Conservation (phyloP, 371 early-diverging fungal species). For the Lichtheimia ramosa region DNA sequence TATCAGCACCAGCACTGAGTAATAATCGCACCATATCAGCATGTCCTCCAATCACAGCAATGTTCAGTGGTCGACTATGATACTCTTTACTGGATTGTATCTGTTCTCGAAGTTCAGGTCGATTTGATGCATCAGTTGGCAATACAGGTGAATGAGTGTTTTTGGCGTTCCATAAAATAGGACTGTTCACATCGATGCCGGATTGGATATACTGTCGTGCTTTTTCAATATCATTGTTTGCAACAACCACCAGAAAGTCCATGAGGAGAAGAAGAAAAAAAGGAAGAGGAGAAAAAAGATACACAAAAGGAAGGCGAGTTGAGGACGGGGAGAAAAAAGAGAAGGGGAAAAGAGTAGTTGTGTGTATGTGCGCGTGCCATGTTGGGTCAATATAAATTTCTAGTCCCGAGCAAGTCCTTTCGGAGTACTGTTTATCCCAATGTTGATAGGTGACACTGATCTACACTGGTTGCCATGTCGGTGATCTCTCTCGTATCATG, state of each 20-base stretch:
- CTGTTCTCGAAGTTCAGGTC: constrained; percentile 29
- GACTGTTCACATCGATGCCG: constrained; percentile 54
- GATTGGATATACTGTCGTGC: constrained; percentile 44
- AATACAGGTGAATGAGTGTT: constrained; percentile 45
- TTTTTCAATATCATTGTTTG: constrained; percentile 51
- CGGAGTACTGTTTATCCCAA: too few relatives aligned
- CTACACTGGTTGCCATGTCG: too few relatives aligned
- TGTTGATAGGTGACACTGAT: too few relatives aligned
- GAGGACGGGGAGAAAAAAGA: background rate
- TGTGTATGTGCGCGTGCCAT: background rate
- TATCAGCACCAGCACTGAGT: constrained; percentile 65
- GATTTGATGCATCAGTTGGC: constrained; percentile 29
- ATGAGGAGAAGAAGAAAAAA: constrained; percentile 19
- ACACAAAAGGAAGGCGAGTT: background rate
- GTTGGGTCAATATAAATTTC: background rate
- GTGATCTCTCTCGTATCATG: too few relatives aligned
- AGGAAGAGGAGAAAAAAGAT: background rate
- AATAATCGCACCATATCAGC: constrained; percentile 57
- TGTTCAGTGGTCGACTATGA: constrained; percentile 62
- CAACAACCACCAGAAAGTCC: constrained; percentile 53
- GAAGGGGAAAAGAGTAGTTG: background rate
- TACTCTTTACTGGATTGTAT: constrained; percentile 46
- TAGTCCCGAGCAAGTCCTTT: too few relatives aligned
- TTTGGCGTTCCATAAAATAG: constrained; percentile 53
- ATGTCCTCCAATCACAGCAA: constrained; percentile 70